Conservation (phyloP, 345 rosid genomes). For the Viola odorata region DNA sequence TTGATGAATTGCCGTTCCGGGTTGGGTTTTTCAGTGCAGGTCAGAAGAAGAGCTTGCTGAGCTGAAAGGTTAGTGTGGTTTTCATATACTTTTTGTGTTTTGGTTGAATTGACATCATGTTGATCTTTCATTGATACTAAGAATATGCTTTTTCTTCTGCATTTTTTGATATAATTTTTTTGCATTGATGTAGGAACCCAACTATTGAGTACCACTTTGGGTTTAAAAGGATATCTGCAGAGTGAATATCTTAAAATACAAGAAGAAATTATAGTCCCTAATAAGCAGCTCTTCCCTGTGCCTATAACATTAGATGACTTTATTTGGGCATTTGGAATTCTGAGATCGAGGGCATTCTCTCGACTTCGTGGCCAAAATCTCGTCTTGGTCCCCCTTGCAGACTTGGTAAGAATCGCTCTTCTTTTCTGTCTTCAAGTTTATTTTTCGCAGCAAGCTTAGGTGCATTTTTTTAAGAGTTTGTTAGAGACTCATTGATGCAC, state of each 20-base stretch:
- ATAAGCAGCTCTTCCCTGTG: conserved; percentile 61
- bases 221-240: conserved; percentile 59
- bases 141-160: not conserved
- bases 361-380: conserved; percentile 85
- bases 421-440: not conserved
- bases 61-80: conserved; percentile 57
- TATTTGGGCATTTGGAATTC: conserved; percentile 87
- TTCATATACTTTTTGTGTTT: not conserved
- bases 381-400: conserved; percentile 83
- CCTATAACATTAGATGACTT: conserved; percentile 59
- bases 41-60: conserved; percentile 91
- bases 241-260: conserved; percentile 55
- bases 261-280: conserved; percentile 55
- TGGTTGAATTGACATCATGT: not conserved
- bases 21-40: conserved; percentile 77
- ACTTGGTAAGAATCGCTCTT: conserved; percentile 47
- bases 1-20: conserved; percentile 31
- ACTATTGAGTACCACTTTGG: conserved; percentile 62
- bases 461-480: not conserved
- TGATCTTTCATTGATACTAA: not conserved
- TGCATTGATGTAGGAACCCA: conserved; percentile 56
- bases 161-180: conserved; percentile 6
- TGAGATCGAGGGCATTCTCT: conserved; percentile 82
- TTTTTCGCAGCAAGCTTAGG: conserved; percentile 6
- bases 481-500: too few relatives aligned